Percentiles rank a stretch among this genome's conserved stretches.
Evolutionary conservation across 345 rosid genomes (phyloP).

Genomic region (Camelina hispida): DNA sequence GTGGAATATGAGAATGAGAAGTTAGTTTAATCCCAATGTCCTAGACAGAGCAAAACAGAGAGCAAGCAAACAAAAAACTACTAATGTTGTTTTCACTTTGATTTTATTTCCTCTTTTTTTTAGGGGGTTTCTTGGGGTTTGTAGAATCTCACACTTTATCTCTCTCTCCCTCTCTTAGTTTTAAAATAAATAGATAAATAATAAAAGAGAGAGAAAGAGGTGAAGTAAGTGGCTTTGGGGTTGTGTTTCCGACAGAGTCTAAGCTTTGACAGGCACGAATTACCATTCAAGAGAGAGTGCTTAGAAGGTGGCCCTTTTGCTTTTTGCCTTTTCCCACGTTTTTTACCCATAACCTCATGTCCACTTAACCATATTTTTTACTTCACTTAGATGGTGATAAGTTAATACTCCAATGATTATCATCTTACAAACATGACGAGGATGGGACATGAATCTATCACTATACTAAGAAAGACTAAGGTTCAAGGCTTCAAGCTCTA

Average conservation of each 20-base stretch:
- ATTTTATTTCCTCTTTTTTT: conserved; percentile 25
- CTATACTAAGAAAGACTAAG: neutral
- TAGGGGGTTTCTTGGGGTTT: conserved; percentile 43
- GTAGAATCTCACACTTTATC: conserved; percentile 37
- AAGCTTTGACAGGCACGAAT: conserved; percentile 48
- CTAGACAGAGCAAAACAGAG: conserved; percentile 45
- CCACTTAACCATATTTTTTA: conserved; percentile 28
- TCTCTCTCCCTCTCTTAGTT: conserved; percentile 31
- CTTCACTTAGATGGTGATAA: conserved; percentile 20
- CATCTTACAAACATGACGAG: conserved; percentile 19
- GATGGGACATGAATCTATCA: conserved; percentile 30
- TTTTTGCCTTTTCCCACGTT: conserved; percentile 44
- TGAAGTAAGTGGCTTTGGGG: conserved; percentile 46
- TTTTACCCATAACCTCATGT: conserved; percentile 45
- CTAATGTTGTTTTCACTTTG: conserved; percentile 31
- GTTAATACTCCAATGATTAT: neutral
- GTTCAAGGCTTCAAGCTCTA: neutral
- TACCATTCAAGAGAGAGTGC: conserved; percentile 45
- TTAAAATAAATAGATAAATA: conserved; percentile 2
- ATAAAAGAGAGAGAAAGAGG: conserved; percentile 10
- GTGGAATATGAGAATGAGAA: conserved; percentile 35
- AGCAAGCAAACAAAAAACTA: conserved; percentile 45
- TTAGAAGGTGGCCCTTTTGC: conserved; percentile 40
- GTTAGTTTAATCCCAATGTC: conserved; percentile 44
- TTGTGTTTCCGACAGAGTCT: conserved; percentile 45